Conservation (phyloP, 768 basidiomycete species). For the Rickenella mellea region DNA sequence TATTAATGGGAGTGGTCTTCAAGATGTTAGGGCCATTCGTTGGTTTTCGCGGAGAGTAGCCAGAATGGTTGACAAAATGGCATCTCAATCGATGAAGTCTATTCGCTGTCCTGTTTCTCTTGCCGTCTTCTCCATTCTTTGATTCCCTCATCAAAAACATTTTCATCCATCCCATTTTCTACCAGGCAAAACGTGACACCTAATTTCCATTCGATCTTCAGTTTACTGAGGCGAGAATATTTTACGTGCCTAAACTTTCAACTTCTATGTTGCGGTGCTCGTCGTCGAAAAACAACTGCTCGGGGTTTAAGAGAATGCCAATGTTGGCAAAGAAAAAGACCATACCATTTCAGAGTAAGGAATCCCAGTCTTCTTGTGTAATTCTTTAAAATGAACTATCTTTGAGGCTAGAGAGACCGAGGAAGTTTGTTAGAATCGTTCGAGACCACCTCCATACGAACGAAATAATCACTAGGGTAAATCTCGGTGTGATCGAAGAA, state of each 20-base stretch:
- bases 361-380: constrained; percentile 67
- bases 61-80: no score
- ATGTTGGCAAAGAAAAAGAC: not conserved
- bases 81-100: no score
- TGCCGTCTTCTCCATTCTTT: constrained; percentile 54
- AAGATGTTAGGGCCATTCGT: no score
- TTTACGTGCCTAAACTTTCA: constrained; percentile 39
- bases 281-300: constrained; percentile 59
- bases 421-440: not conserved
- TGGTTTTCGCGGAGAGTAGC: no score
- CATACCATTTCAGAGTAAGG: constrained; percentile 74
- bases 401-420: constrained; percentile 54
- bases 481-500: constrained; percentile 70
- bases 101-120: not conserved
- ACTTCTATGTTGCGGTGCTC: constrained; percentile 56
- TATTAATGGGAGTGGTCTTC: no score
- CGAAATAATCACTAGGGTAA: constrained; percentile 44
- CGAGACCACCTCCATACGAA: no score
- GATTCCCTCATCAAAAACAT: constrained; percentile 65
- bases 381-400: constrained; percentile 65
- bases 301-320: not conserved
- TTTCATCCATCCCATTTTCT: constrained; percentile 44
- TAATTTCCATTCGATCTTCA: constrained; percentile 13
- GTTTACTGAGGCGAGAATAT: not conserved
- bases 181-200: constrained; percentile 83